phyloP scores from a whole-genome alignment of 495 filamentous ascomycete species.

The Corynascus novoguineensis region DNA sequence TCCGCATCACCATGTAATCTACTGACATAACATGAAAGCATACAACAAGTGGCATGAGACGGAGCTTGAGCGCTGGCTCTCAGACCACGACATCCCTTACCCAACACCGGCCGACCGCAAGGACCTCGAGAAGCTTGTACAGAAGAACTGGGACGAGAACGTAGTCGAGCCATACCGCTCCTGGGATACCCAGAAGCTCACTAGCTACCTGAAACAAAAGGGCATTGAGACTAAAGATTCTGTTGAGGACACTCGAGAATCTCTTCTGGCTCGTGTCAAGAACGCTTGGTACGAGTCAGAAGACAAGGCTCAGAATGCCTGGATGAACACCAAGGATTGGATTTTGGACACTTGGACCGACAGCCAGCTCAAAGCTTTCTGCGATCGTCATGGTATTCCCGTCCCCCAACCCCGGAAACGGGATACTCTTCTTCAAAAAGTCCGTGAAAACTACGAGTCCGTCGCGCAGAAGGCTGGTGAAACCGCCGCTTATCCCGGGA shows the following conservation, averaged over 20 bases:
- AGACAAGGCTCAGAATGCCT: slow-evolving; percentile 64
- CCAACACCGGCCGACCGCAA: slow-evolving; percentile 79
- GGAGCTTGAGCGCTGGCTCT: slow-evolving; percentile 95
- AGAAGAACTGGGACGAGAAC: slow-evolving; percentile 77
- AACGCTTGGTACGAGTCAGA: slow-evolving; percentile 67
- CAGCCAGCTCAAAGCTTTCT: slow-evolving; percentile 79
- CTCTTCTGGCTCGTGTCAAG: slow-evolving; percentile 63
- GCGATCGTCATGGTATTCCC: slow-evolving; percentile 81
- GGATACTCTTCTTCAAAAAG: slow-evolving; percentile 70
- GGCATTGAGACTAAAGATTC: slow-evolving; percentile 61
- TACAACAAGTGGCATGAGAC: slow-evolving; percentile 99
- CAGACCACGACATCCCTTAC: slow-evolving; percentile 85
- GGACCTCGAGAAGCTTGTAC: slow-evolving; percentile 75
- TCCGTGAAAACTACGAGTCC: slow-evolving; percentile 74
- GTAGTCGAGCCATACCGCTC: slow-evolving; percentile 61
- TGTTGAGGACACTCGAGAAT: slow-evolving; percentile 58
- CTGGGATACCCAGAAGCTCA: slow-evolving; percentile 64
- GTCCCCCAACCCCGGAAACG: slow-evolving; percentile 79
- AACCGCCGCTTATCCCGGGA: slow-evolving; percentile 78
- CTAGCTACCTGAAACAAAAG: slow-evolving; percentile 58
- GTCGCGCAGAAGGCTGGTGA: slow-evolving; percentile 80
- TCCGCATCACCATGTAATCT: not conserved
- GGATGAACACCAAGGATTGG: slow-evolving; percentile 75
- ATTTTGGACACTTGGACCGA: slow-evolving; percentile 80
- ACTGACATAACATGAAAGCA: slow-evolving; percentile 33